These are phyloP conservation scores for Aurantiochytrium sp. DNA, from an alignment of 108 stramenopile species.

Conservation along the genomic window DNA sequence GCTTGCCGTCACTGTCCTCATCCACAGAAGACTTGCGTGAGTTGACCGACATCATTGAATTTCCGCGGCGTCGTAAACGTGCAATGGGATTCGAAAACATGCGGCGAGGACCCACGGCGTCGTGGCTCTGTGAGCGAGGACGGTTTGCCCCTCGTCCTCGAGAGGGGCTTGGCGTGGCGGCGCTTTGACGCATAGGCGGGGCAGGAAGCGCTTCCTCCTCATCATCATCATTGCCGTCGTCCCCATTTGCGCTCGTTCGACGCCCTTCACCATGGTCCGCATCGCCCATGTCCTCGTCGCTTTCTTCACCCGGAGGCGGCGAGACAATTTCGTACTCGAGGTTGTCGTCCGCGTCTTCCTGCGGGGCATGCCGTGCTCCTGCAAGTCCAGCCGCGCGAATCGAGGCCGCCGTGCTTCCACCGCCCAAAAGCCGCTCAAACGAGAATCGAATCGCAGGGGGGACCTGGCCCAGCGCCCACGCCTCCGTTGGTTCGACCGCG, in stretches of 20 bases:
- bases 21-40: not conserved
- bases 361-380: slow-evolving; percentile 46
- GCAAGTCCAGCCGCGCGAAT: not conserved
- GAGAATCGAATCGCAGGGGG: slow-evolving; percentile 59
- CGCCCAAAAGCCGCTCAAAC: slow-evolving; percentile 29
- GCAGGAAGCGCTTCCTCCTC: not conserved
- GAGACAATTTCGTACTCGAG: slow-evolving; percentile 10
- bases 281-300: not conserved
- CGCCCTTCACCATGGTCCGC: not conserved
- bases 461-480: slow-evolving; percentile 72
- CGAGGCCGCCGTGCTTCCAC: not conserved
- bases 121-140: not conserved
- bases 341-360: not conserved
- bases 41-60: not conserved
- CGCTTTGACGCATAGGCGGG: no score
- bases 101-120: not conserved
- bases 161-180: not conserved
- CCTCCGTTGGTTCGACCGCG: slow-evolving; percentile 54
- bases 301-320: not conserved
- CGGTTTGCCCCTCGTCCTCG: not conserved
- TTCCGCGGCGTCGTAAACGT: not conserved
- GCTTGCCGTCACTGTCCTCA: slow-evolving; percentile 24
- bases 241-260: no score
- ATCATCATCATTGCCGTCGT: no score
- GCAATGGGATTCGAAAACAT: not conserved